These are phyloP conservation scores for Verticillium albo-atrum DNA, from an alignment of 2,329 filamentous ascomycete species.

Conservation along the genomic window DNA sequence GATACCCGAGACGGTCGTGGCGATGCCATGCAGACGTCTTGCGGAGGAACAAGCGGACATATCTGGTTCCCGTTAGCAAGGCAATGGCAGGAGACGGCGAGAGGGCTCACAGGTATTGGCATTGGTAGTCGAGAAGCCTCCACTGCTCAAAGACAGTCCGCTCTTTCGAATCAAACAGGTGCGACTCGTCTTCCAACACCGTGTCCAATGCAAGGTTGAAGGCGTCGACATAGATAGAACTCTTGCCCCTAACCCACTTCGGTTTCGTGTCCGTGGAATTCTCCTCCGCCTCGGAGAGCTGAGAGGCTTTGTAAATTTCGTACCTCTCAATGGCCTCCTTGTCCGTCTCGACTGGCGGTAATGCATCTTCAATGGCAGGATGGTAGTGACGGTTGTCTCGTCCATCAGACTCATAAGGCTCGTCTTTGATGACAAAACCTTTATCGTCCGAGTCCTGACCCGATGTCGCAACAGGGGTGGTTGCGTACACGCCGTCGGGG, in stretches of 20 bases:
- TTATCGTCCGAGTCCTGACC: constrained; percentile 13
- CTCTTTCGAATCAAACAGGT: constrained; percentile 82
- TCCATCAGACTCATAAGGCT: constrained; percentile 13
- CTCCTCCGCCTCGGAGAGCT: constrained; percentile 32
- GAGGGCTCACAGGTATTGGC: constrained; percentile 75
- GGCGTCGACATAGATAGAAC: constrained; percentile 93
- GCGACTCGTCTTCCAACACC: constrained; percentile 81
- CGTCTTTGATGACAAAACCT: neutral
- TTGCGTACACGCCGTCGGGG: constrained; percentile 11
- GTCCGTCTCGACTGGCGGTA: constrained; percentile 64
- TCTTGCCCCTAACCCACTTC: constrained; percentile 70
- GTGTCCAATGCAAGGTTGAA: constrained; percentile 91
- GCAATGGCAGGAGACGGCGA: neutral
- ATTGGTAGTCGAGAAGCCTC: constrained; percentile 70
- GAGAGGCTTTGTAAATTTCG: constrained; percentile 61
- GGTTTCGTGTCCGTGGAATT: constrained; percentile 15
- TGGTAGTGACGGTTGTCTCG: constrained; percentile 18
- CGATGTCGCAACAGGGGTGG: constrained; percentile 26
- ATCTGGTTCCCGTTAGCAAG: constrained; percentile 45
- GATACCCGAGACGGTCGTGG: constrained; percentile 70
- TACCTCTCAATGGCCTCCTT: constrained; percentile 76
- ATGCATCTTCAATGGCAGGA: constrained; percentile 67
- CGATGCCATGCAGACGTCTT: constrained; percentile 93
- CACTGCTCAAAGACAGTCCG: constrained; percentile 72
- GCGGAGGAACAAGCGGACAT: constrained; percentile 86